Percentiles rank a stretch among this genome's conserved stretches.
phyloP scores from a whole-genome alignment of 2,329 filamentous ascomycete species.

The Phoma sp. region DNA sequence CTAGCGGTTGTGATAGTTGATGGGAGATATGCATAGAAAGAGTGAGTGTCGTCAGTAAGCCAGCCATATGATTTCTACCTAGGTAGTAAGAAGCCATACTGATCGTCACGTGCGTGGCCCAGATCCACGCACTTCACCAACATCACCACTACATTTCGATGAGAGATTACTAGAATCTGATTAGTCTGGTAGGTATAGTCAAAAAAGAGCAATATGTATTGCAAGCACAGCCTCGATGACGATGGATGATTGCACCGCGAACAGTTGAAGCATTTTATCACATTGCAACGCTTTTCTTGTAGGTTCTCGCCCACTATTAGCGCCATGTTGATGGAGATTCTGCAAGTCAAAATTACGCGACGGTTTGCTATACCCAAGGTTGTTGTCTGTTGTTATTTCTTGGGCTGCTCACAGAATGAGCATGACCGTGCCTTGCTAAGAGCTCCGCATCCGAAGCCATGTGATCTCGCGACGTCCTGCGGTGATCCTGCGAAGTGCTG shows the following conservation, averaged over 20 bases:
- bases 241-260: neutral
- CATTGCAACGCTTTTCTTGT: neutral
- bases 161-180: no score
- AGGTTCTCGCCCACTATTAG: neutral
- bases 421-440: constrained; percentile 11
- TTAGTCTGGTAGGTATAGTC: no score
- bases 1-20: no score
- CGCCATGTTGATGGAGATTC: neutral
- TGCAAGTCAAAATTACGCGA: neutral
- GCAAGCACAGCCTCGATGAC: neutral
- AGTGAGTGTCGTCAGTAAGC: no score
- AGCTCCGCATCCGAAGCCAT: constrained; percentile 15
- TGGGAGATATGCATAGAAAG: no score
- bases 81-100: no score
- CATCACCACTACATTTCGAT: no score
- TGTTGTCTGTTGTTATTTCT: constrained; percentile 2
- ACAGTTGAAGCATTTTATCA: neutral
- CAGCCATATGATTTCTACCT: no score
- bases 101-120: no score
- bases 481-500: constrained; percentile 1
- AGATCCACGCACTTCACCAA: no score
- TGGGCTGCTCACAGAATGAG: neutral
- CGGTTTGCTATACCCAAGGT: constrained; percentile 3
- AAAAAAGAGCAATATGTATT: no score
- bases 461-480: constrained; percentile 3